Evolutionary conservation across 768 basidiomycete species (phyloP).

Genomic region (Boletus rubropictus): DNA sequence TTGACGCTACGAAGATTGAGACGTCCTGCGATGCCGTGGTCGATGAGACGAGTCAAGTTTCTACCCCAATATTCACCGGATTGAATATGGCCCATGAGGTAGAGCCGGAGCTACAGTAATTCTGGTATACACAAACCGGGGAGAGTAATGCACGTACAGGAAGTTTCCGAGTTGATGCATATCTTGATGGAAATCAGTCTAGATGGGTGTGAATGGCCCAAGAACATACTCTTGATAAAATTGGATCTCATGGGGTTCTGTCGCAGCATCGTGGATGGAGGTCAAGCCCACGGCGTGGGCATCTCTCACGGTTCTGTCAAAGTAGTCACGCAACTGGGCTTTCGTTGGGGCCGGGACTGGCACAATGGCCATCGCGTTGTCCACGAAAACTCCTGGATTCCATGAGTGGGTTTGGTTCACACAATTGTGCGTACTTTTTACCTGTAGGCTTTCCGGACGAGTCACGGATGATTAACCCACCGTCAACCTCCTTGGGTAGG

Average conservation of each 20-base stretch:
- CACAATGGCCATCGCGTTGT: constrained; percentile 81
- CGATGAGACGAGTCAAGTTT: constrained; percentile 49
- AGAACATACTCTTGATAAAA: constrained; percentile 59
- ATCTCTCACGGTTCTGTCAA: constrained; percentile 57
- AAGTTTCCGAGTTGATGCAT: constrained; percentile 61
- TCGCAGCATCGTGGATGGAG: constrained; percentile 78
- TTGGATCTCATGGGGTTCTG: constrained; percentile 43
- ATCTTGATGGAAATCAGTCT: constrained; percentile 36
- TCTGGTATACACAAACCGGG: background rate
- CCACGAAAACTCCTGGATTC: constrained; percentile 63
- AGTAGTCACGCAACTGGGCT: constrained; percentile 51
- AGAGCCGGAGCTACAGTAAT: constrained; percentile 47
- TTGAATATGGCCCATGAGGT: constrained; percentile 52
- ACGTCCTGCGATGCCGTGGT: constrained; percentile 50
- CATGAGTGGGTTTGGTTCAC: background rate
- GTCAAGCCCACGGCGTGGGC: constrained; percentile 79
- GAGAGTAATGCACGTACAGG: constrained; percentile 45
- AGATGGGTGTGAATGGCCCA: background rate
- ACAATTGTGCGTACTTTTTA: constrained; percentile 13
- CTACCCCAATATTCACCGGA: constrained; percentile 63
- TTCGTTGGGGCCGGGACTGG: constrained; percentile 59
- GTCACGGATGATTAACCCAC: constrained; percentile 72
- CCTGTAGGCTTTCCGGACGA: constrained; percentile 62
- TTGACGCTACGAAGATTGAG: constrained; percentile 65
- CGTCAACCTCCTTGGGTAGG: constrained; percentile 59